phyloP scores from a whole-genome alignment of 306 rosid genomes.

The Corylus heterophylla region DNA sequence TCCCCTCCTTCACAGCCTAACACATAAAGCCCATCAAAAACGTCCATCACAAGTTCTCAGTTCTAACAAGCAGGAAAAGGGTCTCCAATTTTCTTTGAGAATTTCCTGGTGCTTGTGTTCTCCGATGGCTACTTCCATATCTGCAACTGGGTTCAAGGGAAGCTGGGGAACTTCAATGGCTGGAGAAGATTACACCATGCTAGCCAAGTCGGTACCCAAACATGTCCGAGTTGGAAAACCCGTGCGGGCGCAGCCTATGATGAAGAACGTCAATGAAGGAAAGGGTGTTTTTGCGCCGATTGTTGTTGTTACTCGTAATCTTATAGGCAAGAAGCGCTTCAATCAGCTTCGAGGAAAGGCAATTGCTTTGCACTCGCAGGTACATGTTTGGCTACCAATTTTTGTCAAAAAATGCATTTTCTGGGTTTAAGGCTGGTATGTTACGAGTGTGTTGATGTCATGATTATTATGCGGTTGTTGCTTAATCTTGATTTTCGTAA shows the following conservation, averaged over 20 bases:
- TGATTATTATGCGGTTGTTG: not conserved
- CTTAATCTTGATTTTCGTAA: not conserved
- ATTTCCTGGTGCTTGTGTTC: not conserved
- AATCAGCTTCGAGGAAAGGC: constrained; percentile 97
- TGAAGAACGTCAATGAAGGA: constrained; percentile 97
- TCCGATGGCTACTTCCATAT: constrained; percentile 69
- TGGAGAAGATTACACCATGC: constrained; percentile 62
- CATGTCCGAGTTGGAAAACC: constrained; percentile 62
- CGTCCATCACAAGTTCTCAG: constrained; percentile 21
- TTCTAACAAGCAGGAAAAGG: not conserved
- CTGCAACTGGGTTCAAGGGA: constrained; percentile 55
- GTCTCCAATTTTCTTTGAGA: not conserved
- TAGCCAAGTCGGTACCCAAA: constrained; percentile 49
- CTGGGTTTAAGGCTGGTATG: not conserved
- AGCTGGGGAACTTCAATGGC: constrained; percentile 70
- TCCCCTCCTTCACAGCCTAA: constrained; percentile 42
- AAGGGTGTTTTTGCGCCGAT: constrained; percentile 90
- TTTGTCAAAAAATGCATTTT: not conserved
- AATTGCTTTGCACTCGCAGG: constrained; percentile 98
- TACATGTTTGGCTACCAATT: constrained; percentile 12
- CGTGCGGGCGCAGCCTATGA: constrained; percentile 66
- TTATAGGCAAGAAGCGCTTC: constrained; percentile 90
- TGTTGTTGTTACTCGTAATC: constrained; percentile 67
- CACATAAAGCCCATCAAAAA: constrained; percentile 40
- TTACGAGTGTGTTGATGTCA: not conserved